These are phyloP conservation scores for Penicillium herquei DNA, from an alignment of 495 filamentous ascomycete species.

Conservation along the genomic window DNA sequence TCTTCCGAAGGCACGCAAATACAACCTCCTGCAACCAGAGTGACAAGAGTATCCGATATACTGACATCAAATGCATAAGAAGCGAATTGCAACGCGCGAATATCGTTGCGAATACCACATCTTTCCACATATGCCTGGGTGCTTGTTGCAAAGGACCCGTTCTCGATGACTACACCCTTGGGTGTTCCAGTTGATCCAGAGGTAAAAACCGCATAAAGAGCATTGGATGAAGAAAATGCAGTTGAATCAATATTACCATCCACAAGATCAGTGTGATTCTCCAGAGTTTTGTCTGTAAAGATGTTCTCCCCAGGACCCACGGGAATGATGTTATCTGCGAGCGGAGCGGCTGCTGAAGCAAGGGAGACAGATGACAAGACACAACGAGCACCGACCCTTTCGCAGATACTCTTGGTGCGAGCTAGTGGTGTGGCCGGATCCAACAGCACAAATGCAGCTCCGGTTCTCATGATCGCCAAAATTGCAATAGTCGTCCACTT, in stretches of 20 bases:
- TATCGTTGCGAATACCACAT: not conserved
- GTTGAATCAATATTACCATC: not conserved
- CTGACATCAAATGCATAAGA: not conserved
- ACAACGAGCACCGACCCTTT: conserved; percentile 7
- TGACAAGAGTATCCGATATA: not conserved
- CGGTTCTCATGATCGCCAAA: conserved; percentile 44
- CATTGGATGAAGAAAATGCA: not conserved
- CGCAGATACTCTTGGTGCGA: conserved; percentile 12
- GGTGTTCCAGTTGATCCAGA: conserved; percentile 40
- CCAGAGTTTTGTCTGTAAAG: not conserved
- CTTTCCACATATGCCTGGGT: not conserved
- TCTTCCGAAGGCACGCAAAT: conserved; percentile 1
- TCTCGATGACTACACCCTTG: conserved; percentile 42
- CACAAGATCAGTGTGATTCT: not conserved
- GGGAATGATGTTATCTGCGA: not conserved
- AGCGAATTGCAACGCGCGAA: not conserved
- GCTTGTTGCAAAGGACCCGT: conserved; percentile 20
- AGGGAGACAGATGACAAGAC: not conserved
- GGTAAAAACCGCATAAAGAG: conserved; percentile 30
- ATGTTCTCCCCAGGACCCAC: not conserved
- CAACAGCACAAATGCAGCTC: conserved; percentile 47
- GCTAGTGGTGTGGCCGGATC: conserved; percentile 45
- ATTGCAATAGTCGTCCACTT: conserved; percentile 40
- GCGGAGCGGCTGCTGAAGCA: no score
- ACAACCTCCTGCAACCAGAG: not conserved